Conservation (phyloP, 805 yeast species). For the Yarrowia sp. region DNA sequence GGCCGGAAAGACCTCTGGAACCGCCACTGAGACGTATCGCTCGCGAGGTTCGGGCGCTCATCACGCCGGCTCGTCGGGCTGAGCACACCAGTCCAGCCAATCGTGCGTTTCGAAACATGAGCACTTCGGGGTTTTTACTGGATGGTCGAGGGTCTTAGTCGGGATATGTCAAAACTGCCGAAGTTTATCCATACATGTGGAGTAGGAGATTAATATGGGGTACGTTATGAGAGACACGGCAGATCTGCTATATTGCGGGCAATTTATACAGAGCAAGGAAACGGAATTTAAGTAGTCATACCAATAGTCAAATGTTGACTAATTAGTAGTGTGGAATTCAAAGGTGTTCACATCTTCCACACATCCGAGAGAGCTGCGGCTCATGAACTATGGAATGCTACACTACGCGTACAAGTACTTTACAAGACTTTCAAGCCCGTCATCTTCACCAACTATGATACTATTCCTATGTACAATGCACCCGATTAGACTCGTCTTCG, state of each 20-base stretch:
- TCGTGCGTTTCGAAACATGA: conserved; percentile 26
- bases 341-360: not conserved
- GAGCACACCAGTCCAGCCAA: conserved; percentile 28
- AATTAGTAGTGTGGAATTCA: no score
- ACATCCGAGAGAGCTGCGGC: not conserved
- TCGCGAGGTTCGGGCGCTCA: conserved; percentile 7
- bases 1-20: conserved; percentile 30
- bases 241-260: not conserved
- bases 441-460: not conserved
- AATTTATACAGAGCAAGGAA: not conserved
- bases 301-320: no score
- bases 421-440: no score
- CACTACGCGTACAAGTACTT: no score
- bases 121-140: not conserved
- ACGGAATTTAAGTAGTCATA: no score
- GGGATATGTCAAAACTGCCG: not conserved
- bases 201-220: conserved; percentile 11
- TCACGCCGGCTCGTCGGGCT: conserved; percentile 14
- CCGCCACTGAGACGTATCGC: conserved; percentile 20
- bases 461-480: conserved; percentile 35
- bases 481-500: conserved; percentile 57
- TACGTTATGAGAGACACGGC: not conserved
- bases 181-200: conserved; percentile 8
- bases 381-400: not conserved
- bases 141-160: conserved; percentile 3